Percentiles rank a stretch among this genome's conserved stretches.
Conservation (phyloP, 306 rosid genomes). For the Quercus variabilis region DNA sequence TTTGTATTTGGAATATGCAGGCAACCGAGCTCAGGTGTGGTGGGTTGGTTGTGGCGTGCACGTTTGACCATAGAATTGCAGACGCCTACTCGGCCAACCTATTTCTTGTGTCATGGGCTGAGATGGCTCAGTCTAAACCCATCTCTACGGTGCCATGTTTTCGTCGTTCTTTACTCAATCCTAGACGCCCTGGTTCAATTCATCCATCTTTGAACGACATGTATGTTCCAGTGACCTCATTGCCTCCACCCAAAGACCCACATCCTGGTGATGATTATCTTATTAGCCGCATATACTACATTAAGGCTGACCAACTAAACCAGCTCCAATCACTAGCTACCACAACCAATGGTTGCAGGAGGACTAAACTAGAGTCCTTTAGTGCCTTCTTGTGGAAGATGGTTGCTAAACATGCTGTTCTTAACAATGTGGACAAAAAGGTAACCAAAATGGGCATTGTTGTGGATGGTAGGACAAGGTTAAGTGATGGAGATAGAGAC, state of each 20-base stretch:
- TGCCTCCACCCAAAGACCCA: constrained; percentile 27
- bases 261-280: constrained; percentile 10
- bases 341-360: background rate
- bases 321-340: constrained; percentile 42
- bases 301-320: constrained; percentile 31
- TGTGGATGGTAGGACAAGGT: constrained; percentile 60
- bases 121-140: constrained; percentile 42
- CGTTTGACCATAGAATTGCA: constrained; percentile 80
- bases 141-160: constrained; percentile 34
- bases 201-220: constrained; percentile 42
- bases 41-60: constrained; percentile 66
- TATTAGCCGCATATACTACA: constrained; percentile 58
- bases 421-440: background rate
- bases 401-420: constrained; percentile 35
- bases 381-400: constrained; percentile 72
- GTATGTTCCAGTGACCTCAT: constrained; percentile 42
- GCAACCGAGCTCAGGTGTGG: constrained; percentile 65
- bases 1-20: constrained; percentile 20
- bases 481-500: constrained; percentile 11
- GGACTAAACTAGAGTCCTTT: constrained; percentile 58
- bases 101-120: constrained; percentile 73
- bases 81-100: constrained; percentile 78
- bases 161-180: constrained; percentile 37
- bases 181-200: constrained; percentile 23
- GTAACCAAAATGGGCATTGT: constrained; percentile 65